These are phyloP conservation scores for Platismatia glauca DNA, from an alignment of 495 filamentous ascomycete genomes.

Conservation along the genomic window DNA sequence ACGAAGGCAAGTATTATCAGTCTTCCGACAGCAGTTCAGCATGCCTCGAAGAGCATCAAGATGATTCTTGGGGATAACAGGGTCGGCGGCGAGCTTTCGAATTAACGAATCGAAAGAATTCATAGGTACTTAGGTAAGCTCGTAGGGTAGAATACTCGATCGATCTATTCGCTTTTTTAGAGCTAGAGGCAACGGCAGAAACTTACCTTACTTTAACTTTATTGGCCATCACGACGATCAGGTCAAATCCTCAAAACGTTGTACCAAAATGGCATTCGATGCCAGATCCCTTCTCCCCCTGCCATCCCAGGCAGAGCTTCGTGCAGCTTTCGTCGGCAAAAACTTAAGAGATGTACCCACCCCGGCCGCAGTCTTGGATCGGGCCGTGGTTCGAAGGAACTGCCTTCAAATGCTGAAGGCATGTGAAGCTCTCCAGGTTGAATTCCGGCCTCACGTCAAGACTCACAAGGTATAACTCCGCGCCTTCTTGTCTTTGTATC, in stretches of 20 bases:
- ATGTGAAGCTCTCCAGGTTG: slow-evolving; percentile 46
- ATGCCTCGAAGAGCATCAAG: too few relatives aligned
- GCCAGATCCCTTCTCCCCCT: not conserved
- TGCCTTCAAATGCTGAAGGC: slow-evolving; percentile 67
- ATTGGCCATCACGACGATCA: not conserved
- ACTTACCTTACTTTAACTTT: too few relatives aligned
- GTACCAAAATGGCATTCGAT: not conserved
- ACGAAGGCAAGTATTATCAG: not conserved
- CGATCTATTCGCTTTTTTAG: too few relatives aligned
- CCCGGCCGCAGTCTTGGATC: slow-evolving; percentile 63
- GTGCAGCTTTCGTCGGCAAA: slow-evolving; percentile 51
- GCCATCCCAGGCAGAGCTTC: slow-evolving; percentile 28
- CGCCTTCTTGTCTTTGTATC: not conserved
- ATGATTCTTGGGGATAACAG: not conserved
- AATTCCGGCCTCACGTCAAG: slow-evolving; percentile 77
- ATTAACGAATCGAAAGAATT: too few relatives aligned
- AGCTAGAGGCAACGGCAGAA: too few relatives aligned
- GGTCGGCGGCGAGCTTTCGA: not conserved
- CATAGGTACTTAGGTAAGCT: too few relatives aligned
- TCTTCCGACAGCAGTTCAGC: not conserved
- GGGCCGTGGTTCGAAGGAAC: slow-evolving; percentile 56
- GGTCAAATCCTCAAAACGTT: not conserved
- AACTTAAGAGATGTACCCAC: slow-evolving; percentile 51
- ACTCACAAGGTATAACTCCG: slow-evolving; percentile 61
- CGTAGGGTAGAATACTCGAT: too few relatives aligned